These are phyloP conservation scores for Tolypocladium amazonense DNA, from an alignment of 2,329 filamentous ascomycete species.

Conservation along the genomic window DNA sequence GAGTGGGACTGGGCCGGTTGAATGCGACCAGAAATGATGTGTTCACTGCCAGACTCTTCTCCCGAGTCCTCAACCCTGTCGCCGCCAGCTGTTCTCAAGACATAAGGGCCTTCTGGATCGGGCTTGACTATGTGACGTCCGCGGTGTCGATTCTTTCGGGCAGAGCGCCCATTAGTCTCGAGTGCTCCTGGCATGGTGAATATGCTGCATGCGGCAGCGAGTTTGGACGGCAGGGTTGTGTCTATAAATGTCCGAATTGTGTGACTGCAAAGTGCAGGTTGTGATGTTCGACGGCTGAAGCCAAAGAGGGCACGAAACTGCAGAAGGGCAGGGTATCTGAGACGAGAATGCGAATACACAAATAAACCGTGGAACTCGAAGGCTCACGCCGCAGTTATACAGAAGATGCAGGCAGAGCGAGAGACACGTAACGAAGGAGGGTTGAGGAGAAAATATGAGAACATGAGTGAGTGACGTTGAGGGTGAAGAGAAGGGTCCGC, in stretches of 20 bases:
- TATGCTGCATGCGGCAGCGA: neutral
- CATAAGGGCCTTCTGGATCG: constrained; percentile 11
- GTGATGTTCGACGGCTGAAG: neutral
- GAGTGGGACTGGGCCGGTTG: constrained; percentile 12
- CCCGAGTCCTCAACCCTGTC: neutral
- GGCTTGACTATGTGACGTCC: constrained; percentile 10
- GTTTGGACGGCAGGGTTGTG: neutral
- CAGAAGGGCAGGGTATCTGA: neutral
- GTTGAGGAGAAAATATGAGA: neutral
- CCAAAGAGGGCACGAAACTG: neutral
- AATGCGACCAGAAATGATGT: constrained; percentile 6
- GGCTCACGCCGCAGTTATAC: neutral
- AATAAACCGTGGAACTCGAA: neutral
- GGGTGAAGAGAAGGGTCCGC: neutral
- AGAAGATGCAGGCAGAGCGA: neutral
- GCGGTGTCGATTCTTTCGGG: neutral
- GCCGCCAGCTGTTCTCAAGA: neutral
- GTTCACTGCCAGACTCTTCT: constrained; percentile 8
- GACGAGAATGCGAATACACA: neutral
- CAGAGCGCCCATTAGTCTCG: neutral
- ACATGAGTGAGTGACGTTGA: neutral
- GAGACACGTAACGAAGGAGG: neutral
- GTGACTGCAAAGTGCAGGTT: neutral
- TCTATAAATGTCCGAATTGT: neutral
- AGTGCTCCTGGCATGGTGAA: neutral